These are phyloP conservation scores for Saccharomyces mikatae DNA, from an alignment of 805 yeast genomes.

Conservation along the genomic window DNA sequence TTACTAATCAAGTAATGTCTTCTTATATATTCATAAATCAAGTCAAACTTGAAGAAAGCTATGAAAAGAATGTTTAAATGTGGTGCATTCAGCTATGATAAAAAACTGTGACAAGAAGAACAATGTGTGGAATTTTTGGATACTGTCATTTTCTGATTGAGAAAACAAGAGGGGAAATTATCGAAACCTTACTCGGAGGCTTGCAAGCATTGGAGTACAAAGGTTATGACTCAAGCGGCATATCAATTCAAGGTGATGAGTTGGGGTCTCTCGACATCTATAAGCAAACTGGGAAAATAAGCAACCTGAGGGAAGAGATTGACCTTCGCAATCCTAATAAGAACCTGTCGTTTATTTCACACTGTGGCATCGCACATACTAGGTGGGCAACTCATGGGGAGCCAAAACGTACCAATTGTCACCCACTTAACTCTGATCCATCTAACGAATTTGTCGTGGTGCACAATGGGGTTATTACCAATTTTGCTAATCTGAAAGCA, in stretches of 20 bases:
- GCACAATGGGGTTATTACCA: slow-evolving; percentile 97
- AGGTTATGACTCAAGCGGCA: slow-evolving; percentile 96
- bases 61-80: not conserved
- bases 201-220: slow-evolving; percentile 86
- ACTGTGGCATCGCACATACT: slow-evolving; percentile 96
- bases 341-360: slow-evolving; percentile 62
- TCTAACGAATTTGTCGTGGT: slow-evolving; percentile 81
- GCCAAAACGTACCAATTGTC: slow-evolving; percentile 80
- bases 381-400: slow-evolving; percentile 99
- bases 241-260: slow-evolving; percentile 87
- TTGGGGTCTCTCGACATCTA: slow-evolving; percentile 61
- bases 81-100: not conserved
- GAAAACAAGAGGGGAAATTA: slow-evolving; percentile 83
- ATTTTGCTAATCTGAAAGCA: slow-evolving; percentile 83
- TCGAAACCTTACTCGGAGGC: slow-evolving; percentile 83
- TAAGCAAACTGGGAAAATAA: slow-evolving; percentile 89
- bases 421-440: slow-evolving; percentile 88
- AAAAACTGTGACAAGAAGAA: not conserved
- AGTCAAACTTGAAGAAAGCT: not conserved
- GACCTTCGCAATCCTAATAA: slow-evolving; percentile 44
- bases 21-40: not conserved
- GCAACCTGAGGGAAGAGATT: slow-evolving; percentile 63
- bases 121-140: slow-evolving; percentile 91
- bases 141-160: slow-evolving; percentile 93
- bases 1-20: not conserved